A percentile compares a stretch with the other conserved stretches of the same genome.
These are phyloP conservation scores for Speleostelium caveatum DNA, from an alignment of 78 protist species.

Conservation along the genomic window DNA sequence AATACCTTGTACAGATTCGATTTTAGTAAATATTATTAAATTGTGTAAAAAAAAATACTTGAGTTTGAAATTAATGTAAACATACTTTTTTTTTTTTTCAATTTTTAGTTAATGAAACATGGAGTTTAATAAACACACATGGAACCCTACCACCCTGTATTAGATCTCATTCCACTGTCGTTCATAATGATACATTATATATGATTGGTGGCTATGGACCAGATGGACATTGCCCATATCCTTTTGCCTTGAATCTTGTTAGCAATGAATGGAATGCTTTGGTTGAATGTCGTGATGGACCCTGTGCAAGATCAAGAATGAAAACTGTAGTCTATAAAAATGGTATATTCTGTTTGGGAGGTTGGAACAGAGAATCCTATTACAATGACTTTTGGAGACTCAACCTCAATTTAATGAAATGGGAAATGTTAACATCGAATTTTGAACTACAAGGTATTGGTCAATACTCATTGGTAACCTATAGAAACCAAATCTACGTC, in stretches of 20 bases:
- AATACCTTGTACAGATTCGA: slow-evolving; percentile 40
- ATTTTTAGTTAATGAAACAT: not conserved
- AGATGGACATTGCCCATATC: slow-evolving; percentile 49
- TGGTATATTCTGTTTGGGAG: slow-evolving; percentile 64
- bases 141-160: slow-evolving; percentile 76
- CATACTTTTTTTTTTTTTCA: too few species aligned
- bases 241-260: slow-evolving; percentile 24
- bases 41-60: not conserved
- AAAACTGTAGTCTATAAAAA: slow-evolving; percentile 68
- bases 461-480: slow-evolving; percentile 52
- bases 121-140: slow-evolving; percentile 21
- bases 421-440: slow-evolving; percentile 33
- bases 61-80: too few species aligned
- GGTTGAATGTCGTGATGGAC: slow-evolving; percentile 30
- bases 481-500: slow-evolving; percentile 45
- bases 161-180: slow-evolving; percentile 32
- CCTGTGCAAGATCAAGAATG: slow-evolving; percentile 57
- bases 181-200: slow-evolving; percentile 38
- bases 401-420: slow-evolving; percentile 15
- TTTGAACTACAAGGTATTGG: slow-evolving; percentile 72
- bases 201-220: slow-evolving; percentile 79
- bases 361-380: slow-evolving; percentile 51
- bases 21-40: slow-evolving; percentile 1
- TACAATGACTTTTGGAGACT: slow-evolving; percentile 70
- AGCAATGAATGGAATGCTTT: slow-evolving; percentile 22